Conservation (phyloP, 83 land plant species). For the Thuja plicata region DNA sequence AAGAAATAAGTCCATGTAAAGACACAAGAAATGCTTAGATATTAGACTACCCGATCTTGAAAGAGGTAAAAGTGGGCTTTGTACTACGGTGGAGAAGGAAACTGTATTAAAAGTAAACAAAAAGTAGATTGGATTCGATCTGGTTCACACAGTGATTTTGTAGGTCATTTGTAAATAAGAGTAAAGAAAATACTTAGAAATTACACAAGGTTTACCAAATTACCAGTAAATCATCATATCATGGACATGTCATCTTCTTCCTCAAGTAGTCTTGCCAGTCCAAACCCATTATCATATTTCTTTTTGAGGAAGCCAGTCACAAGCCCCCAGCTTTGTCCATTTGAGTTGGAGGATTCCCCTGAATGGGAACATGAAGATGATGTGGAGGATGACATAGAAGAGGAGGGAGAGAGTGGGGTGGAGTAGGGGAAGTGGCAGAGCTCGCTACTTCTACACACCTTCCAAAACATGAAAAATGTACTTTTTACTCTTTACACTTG, state of each 20-base stretch:
- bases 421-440: conserved; percentile 19
- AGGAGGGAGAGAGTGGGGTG: conserved; percentile 11
- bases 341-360: conserved; percentile 78
- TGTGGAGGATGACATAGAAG: conserved; percentile 42
- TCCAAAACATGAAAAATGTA: background rate
- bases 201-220: too few species aligned
- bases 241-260: conserved; percentile 69
- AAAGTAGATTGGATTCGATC: too few species aligned
- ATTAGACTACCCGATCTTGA: too few species aligned
- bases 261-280: conserved; percentile 59
- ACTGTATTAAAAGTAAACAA: too few species aligned
- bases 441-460: background rate
- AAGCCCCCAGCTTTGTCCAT: conserved; percentile 29
- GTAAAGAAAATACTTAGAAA: too few species aligned
- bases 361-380: conserved; percentile 46
- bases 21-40: too few species aligned
- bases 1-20: too few species aligned
- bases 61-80: too few species aligned
- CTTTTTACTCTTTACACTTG: background rate
- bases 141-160: too few species aligned
- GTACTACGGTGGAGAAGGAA: too few species aligned
- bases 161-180: too few species aligned
- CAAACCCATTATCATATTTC: conserved; percentile 22
- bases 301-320: conserved; percentile 4
- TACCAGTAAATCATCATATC: too few species aligned